Base-by-base conservation (phyloP, 1,139 yeast species). In the Meyerozyma athensensis region DNA sequence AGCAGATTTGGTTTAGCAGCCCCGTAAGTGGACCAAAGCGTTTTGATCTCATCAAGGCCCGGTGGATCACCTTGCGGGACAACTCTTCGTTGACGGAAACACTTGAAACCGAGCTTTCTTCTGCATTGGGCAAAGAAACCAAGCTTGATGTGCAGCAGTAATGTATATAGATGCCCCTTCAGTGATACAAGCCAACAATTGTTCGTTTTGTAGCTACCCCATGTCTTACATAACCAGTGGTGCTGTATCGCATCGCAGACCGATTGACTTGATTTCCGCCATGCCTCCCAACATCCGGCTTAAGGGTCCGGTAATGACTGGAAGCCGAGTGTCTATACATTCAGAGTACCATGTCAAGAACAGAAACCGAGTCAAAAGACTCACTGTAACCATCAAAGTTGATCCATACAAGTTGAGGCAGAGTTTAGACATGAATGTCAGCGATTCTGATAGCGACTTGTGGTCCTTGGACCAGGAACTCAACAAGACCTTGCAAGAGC, bases 11-110 rank as follows among this genome's bases (percentile, higher is more conserved):
- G 97, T 72, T 87, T 38, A 79, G 94, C 43, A 84, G 95, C 30
- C 97, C 97, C 0, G 53, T 86, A 4, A 84, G 94, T n/a, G 97
- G 97, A 0, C 97, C 97, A 9, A 86, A 86, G 53, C 52, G 77
- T 40, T 67, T 20, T 47, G 89, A 81, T 53, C 67, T 70, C 48
- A 65, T 77, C 33, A 61, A 68, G 22, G 79, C 79, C 5, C 61
- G 64, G 40, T 81, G 90, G 90, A 56, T 74, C 19, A 77, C 83
- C 2, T 60, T 81, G 39, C 64, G 87, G 49, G 85, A 81, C 48
- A 68, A 72, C 23, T 52, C 66, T 7, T 59, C 61, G 33, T 63
- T 81, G 46, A 61, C 74, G 5, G 74, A 71, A 16, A 52, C 78
- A 17, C 54, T 81, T 35, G 58, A 65, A 36, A 44, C 53, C 10